Percentiles rank a stretch among this genome's conserved stretches.
These are phyloP conservation scores for Neurospora sublineolata DNA, from an alignment of 495 filamentous ascomycete genomes.

Conservation along the genomic window DNA sequence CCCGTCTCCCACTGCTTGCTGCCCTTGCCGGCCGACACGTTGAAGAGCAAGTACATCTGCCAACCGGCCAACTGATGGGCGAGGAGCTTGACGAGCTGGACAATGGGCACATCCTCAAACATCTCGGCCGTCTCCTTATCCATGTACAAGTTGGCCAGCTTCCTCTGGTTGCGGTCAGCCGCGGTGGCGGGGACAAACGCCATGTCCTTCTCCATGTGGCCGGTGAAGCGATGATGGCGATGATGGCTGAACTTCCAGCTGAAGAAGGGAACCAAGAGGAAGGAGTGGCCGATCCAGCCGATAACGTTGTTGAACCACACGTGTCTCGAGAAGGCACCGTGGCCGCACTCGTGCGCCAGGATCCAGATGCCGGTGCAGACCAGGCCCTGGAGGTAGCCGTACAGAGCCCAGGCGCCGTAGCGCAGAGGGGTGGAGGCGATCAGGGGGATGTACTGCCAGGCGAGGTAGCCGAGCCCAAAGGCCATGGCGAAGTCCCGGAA, in stretches of 20 bases:
- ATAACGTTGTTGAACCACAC: conserved; percentile 71
- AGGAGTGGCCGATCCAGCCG: conserved; percentile 72
- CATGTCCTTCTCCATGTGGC: conserved; percentile 94
- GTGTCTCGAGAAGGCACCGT: conserved; percentile 74
- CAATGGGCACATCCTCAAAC: conserved; percentile 83
- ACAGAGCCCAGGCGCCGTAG: conserved; percentile 47
- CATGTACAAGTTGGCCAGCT: conserved; percentile 44
- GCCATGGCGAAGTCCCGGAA: conserved; percentile 55
- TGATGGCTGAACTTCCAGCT: conserved; percentile 91
- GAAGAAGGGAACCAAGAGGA: conserved; percentile 76
- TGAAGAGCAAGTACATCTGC: conserved; percentile 72
- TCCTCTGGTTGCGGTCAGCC: conserved; percentile 52
- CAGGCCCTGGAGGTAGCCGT: conserved; percentile 65
- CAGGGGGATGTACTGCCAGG: conserved; percentile 48
- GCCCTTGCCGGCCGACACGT: conserved; percentile 84
- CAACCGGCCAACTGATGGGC: conserved; percentile 82
- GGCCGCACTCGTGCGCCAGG: conserved; percentile 77
- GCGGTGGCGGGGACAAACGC: conserved; percentile 85
- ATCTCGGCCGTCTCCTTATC: conserved; percentile 51
- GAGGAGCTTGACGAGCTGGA: conserved; percentile 59
- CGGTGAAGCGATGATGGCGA: conserved; percentile 92
- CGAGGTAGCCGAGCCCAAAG: conserved; percentile 49
- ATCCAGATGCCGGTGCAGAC: conserved; percentile 78
- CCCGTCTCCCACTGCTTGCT: conserved; percentile 57
- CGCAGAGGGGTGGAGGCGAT: conserved; percentile 46